Evolutionary conservation across 2,329 filamentous ascomycete species (phyloP).

Genomic region (Didymella sp.): DNA sequence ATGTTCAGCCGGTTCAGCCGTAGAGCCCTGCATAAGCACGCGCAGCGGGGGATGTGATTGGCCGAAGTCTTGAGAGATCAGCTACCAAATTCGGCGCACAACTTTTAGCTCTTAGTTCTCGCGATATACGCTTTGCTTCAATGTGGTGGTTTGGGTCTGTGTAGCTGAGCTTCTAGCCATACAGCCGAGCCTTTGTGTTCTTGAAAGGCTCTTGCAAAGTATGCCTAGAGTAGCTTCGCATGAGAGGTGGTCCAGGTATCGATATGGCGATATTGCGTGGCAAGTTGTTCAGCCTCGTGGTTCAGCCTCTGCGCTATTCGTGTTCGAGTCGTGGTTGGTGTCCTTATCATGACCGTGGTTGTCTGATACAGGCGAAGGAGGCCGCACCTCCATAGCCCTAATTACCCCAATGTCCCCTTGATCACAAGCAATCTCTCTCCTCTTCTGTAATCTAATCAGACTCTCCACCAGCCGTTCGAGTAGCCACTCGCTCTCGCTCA

Average conservation of each 20-base stretch:
- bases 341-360: neutral
- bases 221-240: too few relatives aligned
- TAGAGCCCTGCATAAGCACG: neutral
- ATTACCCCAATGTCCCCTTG: neutral
- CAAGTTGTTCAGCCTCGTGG: too few relatives aligned
- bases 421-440: constrained; percentile 25
- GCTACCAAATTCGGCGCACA: neutral
- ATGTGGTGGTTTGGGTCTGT: too few relatives aligned
- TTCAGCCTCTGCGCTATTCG: too few relatives aligned
- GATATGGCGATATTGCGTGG: too few relatives aligned
- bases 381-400: constrained; percentile 3
- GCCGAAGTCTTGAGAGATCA: neutral
- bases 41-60: neutral
- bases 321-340: too few relatives aligned
- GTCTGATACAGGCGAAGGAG: neutral
- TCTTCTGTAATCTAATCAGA: constrained; percentile 53
- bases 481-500: constrained; percentile 71
- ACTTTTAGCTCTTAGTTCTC: neutral
- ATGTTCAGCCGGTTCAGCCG: neutral
- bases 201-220: too few relatives aligned
- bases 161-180: too few relatives aligned
- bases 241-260: too few relatives aligned
- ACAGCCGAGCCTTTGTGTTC: too few relatives aligned
- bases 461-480: constrained; percentile 71
- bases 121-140: too few relatives aligned